Base-by-base conservation (phyloP, 176 grass and related monocot genomes). In the Juncus effusus region DNA sequence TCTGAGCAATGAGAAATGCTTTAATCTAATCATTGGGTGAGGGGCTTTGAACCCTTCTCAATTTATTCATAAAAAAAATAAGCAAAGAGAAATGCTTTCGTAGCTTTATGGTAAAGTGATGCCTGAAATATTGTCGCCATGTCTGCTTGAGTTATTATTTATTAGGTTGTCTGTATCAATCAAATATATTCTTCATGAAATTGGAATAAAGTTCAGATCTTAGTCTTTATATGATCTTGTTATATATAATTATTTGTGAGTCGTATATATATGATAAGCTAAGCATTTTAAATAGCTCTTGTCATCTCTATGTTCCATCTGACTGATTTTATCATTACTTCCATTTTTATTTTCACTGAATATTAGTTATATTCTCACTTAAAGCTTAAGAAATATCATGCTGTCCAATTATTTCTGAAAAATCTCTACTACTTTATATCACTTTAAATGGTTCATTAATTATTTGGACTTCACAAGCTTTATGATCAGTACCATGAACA, bases 61-160 rank as follows among this genome's bases (percentile, higher is more conserved):
- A 28, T 28, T 28, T 28, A 28, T 28, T 28, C 19, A 28, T 28
- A 28, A 28, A 28, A 28, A 28, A 28, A 28, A 28, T 74, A 10
- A 37, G 37, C 36, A 90, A 84, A 95, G 42, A 71, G 41, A 70
- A 81, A 41, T 84, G 71, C 78, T 78, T 70, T 88, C 39, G 45
- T 41, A 59, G 51, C 77, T 45, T 62, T 72, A 76, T 38, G 40
- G 59, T 69, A 77, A 79, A 77, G 66, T 60, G 40, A 68, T 86
- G 63, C 54, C 42, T 60, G 62, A 74, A 62, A 55, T 64, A 59
- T 74, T 88, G 78, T 76, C 44, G 14, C 68, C 54, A 59, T 72
- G 54, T 72, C 8, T 50, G 54, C 75, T 69, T 72, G 42, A 67
- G 72, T 76, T 72, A 14, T 6, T 9, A 47, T 6, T 28, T 28